Percentiles rank a stretch among this genome's conserved stretches.
These are phyloP conservation scores for Plasmodium falciparum DNA, from an alignment of 169 alveolate species.

Conservation along the genomic window DNA sequence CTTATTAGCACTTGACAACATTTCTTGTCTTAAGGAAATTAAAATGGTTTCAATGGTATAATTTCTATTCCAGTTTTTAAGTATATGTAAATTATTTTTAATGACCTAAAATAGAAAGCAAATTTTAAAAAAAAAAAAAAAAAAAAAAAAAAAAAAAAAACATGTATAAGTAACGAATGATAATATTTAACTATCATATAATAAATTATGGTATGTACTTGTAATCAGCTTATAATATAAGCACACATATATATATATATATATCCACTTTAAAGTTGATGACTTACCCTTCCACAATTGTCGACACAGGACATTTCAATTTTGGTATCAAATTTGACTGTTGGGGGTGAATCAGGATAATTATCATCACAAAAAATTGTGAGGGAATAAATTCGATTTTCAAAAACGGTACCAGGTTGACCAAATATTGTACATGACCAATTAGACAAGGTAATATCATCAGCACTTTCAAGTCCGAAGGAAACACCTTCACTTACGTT, in stretches of 20 bases:
- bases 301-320: constrained; percentile 95
- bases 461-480: constrained; percentile 95
- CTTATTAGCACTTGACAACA: constrained; percentile 92
- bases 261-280: too few relatives aligned
- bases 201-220: too few relatives aligned
- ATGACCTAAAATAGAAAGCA: constrained; percentile 79
- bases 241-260: too few relatives aligned
- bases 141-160: neutral
- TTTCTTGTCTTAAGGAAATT: constrained; percentile 93
- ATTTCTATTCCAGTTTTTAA: constrained; percentile 93
- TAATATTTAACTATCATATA: constrained; percentile 71
- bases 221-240: too few relatives aligned
- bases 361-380: constrained; percentile 94
- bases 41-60: constrained; percentile 93
- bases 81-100: constrained; percentile 84
- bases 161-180: neutral
- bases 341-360: constrained; percentile 98
- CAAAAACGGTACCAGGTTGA: constrained; percentile 95
- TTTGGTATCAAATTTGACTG: constrained; percentile 93
- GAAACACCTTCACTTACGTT: constrained; percentile 96
- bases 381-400: constrained; percentile 95
- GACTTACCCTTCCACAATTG: constrained; percentile 88
- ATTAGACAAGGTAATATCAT: constrained; percentile 94
- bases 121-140: neutral
- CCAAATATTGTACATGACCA: constrained; percentile 97